Evolutionary conservation across 345 rosid species (phyloP), one percentile per base, ranked within the genome.

Genomic region (Cardamine resedifolia): DNA sequence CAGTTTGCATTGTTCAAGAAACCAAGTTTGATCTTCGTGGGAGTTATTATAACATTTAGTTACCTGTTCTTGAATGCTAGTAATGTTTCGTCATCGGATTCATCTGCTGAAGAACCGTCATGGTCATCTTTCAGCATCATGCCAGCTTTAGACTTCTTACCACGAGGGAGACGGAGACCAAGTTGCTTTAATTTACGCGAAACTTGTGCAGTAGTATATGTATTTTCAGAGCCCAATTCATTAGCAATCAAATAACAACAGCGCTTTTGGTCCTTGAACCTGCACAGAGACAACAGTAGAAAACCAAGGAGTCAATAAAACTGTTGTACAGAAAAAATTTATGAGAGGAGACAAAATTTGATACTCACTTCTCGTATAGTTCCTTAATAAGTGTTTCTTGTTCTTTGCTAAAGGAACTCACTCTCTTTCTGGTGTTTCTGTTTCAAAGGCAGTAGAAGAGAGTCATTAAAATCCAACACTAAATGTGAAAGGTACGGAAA

Each of bases 181-280:
- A 95, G 93, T 83, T 91, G 96, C 82, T 86, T 91, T 50, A 94
- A 84, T 72, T 85, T 85, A 63, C 89, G 87, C 34, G 96, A 82
- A 75, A 95, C 73, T 79, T 95, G 96, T 16, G 92, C 89, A 75
- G 89, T 80, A 16, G 96, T 85, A 67, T 82, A 83, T 33, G 57
- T 66, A 49, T 77, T 81, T 65, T 83, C 90, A 51, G 89, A 83
- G 52, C 81, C 86, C 81, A 95, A 61, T 41, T 88, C 88, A 44
- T 82, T 87, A 47, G 96, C 89, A 80, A 95, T 95, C 83, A 91
- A 80, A 68, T 81, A 77, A 73, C 85, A 76, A 80, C 99, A 95
- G 50, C 88, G 87, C 68, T 68, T 86, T 61, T 95, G 82, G 71
- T 81, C 89, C 82, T 87, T 88, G 79, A 86, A 95, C 78, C 99